Conservation (phyloP, 2,329 filamentous ascomycete genomes). For the Ophiosphaerella herpotricha region DNA sequence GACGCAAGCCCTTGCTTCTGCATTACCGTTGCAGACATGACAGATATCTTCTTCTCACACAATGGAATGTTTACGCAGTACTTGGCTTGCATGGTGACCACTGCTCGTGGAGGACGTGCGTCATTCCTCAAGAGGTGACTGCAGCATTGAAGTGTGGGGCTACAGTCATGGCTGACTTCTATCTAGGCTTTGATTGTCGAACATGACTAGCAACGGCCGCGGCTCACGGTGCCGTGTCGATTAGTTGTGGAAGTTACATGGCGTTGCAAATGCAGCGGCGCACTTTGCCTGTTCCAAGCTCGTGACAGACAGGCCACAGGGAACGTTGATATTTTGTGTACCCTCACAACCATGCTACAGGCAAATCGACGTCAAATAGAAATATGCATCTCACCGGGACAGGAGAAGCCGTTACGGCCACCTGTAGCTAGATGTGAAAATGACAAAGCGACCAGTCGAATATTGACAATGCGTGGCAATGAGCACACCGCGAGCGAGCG, state of each 20-base stretch:
- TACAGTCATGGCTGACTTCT: conserved; percentile 9
- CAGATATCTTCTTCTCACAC: conserved; percentile 3
- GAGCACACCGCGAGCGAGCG: conserved; percentile 1
- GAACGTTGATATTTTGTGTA: conserved; percentile 37
- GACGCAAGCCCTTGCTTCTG: conserved; percentile 30
- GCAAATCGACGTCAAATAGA: conserved; percentile 38
- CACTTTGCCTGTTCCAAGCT: conserved; percentile 26
- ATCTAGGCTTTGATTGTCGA: conserved; percentile 18
- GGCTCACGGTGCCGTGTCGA: conserved; percentile 25
- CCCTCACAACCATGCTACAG: conserved; percentile 36
- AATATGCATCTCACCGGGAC: conserved; percentile 20
- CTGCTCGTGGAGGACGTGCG: conserved; percentile 20
- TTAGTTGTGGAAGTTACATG: conserved; percentile 31
- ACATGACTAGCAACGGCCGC: conserved; percentile 24
- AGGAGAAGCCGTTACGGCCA: conserved; percentile 14
- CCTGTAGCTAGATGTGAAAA: conserved; percentile 12
- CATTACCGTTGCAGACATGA: conserved; percentile 22
- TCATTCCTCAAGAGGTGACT: conserved; percentile 17
- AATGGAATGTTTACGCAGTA: not conserved
- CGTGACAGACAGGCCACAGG: conserved; percentile 18
- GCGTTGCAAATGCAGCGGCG: conserved; percentile 22
- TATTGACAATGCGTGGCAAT: conserved; percentile 10
- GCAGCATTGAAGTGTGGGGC: conserved; percentile 16
- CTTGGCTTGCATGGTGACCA: conserved; percentile 12
- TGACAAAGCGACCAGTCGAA: conserved; percentile 37